phyloP scores from a whole-genome alignment of 169 alveolate species.

The Eimeria falciformis region DNA sequence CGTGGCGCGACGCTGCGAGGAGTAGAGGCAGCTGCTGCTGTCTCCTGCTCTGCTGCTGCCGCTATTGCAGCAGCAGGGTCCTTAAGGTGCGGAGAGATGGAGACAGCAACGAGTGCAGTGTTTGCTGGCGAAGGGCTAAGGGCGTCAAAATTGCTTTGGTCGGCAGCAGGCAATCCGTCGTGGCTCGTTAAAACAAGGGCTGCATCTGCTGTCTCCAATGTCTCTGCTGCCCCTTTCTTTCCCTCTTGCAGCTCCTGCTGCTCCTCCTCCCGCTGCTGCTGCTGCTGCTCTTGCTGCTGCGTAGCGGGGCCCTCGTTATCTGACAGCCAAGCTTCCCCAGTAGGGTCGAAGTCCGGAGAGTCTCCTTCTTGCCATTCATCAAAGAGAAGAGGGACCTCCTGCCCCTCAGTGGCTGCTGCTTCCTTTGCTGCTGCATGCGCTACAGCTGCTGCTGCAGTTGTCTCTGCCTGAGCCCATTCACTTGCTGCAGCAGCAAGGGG shows the following conservation, averaged over 20 bases:
- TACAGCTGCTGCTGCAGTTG: slow-evolving; percentile 58
- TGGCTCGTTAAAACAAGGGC: background rate
- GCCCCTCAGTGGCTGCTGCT: background rate
- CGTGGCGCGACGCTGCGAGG: background rate
- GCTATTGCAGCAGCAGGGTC: background rate
- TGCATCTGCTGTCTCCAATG: background rate
- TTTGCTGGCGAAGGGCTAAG: too few species aligned
- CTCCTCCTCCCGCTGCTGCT: slow-evolving; percentile 19
- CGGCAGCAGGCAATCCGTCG: background rate
- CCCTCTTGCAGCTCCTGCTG: slow-evolving; percentile 15
- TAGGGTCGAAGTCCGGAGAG: background rate
- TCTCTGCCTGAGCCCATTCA: background rate
- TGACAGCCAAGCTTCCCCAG: background rate
- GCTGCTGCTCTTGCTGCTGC: slow-evolving; percentile 39
- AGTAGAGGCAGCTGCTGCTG: background rate
- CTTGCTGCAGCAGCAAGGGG: background rate
- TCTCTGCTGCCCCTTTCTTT: background rate
- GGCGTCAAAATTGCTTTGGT: too few species aligned
- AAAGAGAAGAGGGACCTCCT: background rate
- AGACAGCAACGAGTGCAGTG: background rate
- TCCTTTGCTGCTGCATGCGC: slow-evolving; percentile 34
- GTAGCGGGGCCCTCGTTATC: background rate
- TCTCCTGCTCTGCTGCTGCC: background rate
- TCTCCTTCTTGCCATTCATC: background rate
- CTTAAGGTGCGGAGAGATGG: background rate